phyloP scores from a whole-genome alignment of 148 eudicot species.

The Drosera capensis region DNA sequence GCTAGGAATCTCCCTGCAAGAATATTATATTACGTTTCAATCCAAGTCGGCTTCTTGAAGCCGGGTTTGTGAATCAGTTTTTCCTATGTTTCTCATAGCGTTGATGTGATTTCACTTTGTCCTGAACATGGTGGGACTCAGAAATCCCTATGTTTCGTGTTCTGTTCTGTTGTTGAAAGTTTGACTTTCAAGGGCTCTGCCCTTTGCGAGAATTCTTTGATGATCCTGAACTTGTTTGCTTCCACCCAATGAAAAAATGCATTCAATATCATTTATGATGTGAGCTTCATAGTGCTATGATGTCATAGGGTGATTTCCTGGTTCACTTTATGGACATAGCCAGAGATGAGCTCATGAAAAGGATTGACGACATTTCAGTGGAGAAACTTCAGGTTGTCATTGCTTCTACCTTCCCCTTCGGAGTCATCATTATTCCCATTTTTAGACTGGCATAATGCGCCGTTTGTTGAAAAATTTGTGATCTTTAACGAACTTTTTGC shows the following conservation, averaged over 20 bases:
- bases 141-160: too few species aligned
- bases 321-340: constrained; percentile 99
- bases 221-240: background rate
- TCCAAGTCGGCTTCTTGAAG: too few species aligned
- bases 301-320: constrained; percentile 81
- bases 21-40: background rate
- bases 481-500: constrained; percentile 7
- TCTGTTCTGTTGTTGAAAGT: too few species aligned
- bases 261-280: background rate
- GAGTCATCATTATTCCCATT: background rate
- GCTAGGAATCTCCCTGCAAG: background rate
- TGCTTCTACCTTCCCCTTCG: background rate
- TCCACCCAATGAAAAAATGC: background rate
- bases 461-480: background rate
- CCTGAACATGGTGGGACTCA: too few species aligned
- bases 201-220: too few species aligned
- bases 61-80: too few species aligned
- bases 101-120: too few species aligned
- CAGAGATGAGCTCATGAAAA: constrained; percentile 76
- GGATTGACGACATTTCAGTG: constrained; percentile 70
- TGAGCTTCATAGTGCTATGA: background rate
- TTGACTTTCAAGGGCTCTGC: too few species aligned
- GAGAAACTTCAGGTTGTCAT: constrained; percentile 86
- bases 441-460: background rate
- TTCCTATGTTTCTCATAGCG: too few species aligned